phyloP scores from a whole-genome alignment of 257 asterid species.

The Salvia splendens region DNA sequence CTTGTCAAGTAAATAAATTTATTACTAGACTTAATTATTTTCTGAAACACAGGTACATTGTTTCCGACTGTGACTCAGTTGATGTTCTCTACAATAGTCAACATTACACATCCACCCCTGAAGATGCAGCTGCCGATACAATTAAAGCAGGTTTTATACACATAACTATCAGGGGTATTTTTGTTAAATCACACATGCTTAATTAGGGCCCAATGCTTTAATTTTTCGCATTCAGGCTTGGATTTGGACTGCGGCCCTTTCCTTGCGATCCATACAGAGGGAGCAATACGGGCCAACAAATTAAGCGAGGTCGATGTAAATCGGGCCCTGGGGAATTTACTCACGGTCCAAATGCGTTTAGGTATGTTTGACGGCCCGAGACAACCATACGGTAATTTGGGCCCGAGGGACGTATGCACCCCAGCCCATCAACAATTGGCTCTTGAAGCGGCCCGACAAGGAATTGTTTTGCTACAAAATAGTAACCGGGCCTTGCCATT shows the following conservation, averaged over 20 bases:
- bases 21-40: not conserved
- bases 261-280: constrained; percentile 65
- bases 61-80: constrained; percentile 89
- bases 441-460: constrained; percentile 94
- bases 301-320: constrained; percentile 58
- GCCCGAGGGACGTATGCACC: constrained; percentile 79
- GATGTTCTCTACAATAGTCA: constrained; percentile 58
- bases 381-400: constrained; percentile 59
- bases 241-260: constrained; percentile 96
- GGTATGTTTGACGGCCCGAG: constrained; percentile 86
- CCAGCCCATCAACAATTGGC: constrained; percentile 76
- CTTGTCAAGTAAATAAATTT: not conserved
- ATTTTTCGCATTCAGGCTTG: constrained; percentile 45
- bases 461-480: constrained; percentile 73
- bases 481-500: constrained; percentile 65
- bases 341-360: constrained; percentile 82
- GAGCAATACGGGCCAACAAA: constrained; percentile 60
- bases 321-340: constrained; percentile 59
- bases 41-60: constrained; percentile 57
- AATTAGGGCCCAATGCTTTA: not conserved
- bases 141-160: constrained; percentile 65
- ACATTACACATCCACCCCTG: constrained; percentile 72
- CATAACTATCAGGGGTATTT: not conserved
- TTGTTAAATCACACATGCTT: not conserved
- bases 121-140: constrained; percentile 72